Conservation (phyloP, 192 early-diverging fungal genomes). For the Umbelopsis vinacea region DNA sequence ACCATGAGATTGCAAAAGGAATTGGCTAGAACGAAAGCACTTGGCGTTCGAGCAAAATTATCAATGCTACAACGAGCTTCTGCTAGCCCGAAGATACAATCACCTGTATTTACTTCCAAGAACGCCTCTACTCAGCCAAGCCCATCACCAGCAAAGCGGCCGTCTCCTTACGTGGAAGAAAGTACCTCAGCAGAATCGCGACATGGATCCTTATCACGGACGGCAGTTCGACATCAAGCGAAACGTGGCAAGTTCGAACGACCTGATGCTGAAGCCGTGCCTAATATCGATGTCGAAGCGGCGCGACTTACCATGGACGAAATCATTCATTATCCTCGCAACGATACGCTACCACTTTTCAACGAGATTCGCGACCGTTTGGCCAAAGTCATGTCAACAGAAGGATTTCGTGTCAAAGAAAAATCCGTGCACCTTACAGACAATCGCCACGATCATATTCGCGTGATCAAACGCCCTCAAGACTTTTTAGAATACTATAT, state of each 20-base stretch:
- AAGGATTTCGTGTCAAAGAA: not conserved
- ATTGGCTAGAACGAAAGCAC: slow-evolving; percentile 9
- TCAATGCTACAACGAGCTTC: slow-evolving; percentile 18
- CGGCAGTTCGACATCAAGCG: too few species aligned
- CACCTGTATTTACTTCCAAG: not conserved
- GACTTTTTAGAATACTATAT: not conserved
- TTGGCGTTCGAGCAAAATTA: slow-evolving; percentile 6
- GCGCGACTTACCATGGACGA: not conserved
- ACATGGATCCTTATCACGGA: too few species aligned
- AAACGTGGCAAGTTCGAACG: too few species aligned
- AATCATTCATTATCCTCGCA: not conserved
- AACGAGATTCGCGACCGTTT: not conserved
- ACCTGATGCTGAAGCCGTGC: too few species aligned
- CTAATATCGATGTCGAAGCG: too few species aligned
- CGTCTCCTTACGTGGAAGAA: not conserved
- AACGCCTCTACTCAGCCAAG: not conserved
- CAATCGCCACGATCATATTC: slow-evolving; percentile 6
- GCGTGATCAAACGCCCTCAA: not conserved
- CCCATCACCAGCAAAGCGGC: not conserved
- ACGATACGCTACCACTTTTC: not conserved
- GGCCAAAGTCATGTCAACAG: not conserved
- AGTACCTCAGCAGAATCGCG: too few species aligned
- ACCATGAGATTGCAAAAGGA: not conserved
- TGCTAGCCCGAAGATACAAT: slow-evolving; percentile 1
- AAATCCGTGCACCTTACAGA: not conserved